Base-by-base conservation (phyloP, 2,329 filamentous ascomycete genomes). In the Stemphylium beticola region DNA sequence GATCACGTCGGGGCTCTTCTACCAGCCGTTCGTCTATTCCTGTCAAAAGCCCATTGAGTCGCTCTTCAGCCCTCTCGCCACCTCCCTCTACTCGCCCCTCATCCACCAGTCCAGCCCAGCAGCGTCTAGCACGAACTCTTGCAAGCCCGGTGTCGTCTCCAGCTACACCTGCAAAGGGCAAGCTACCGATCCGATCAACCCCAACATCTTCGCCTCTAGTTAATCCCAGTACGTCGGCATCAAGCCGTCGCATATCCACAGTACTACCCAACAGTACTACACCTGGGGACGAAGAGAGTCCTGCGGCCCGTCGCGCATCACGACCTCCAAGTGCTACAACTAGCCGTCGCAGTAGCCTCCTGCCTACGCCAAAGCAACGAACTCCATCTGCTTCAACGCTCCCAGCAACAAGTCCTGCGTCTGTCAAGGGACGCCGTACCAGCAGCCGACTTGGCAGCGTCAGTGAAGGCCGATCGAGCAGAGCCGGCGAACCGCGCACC, bases 21-120 rank as follows among this genome's bases (percentile, higher is more conserved):
- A 22, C 41, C 14, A 72, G 71, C 14, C 66, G 72, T 37, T 74
- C 73, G 7, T 63, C 67, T 2, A 72, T 75, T 39, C 73, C 73
- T 22, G 62, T 74, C n/a, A 68, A 69, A 24, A 76, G 71, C 57
- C 71, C 74, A 3, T 43, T 74, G 24, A 60, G 69, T 38, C 72
- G 66, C 17, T 53, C 62, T 4, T 62, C 71, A 8, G 60, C 61
- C 15, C 56, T 68, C 4, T 69, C 73, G 10, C 68, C 62, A 12
- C 43, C 67, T n/a, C 47, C 63, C 0, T 48, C 60, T 15, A 45
- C 53, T 6, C 65, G 66, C 14, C 62, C 70, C 20, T 40, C 64
- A 7, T 75, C 72, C 7, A 71, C 70, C 7, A 74, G 68, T 2
- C 70, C 74, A 3, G 62, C 61, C 14, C 64, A 68, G 39, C 65